Base-by-base conservation (phyloP, 1,284 basidiomycete species). In the Cutaneotrichosporon sp. region DNA sequence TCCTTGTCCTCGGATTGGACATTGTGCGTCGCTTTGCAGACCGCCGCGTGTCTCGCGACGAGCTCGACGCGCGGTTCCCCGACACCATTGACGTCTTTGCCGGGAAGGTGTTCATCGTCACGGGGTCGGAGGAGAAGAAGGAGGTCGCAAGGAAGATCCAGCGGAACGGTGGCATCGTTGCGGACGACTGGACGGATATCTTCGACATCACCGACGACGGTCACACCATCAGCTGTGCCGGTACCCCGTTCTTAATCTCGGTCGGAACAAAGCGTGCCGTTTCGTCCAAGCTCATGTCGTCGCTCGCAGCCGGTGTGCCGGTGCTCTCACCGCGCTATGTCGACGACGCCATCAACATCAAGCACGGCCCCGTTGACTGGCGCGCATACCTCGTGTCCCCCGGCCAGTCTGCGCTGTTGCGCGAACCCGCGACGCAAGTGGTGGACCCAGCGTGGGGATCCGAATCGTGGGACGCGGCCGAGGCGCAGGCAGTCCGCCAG, bases 291-390 rank as follows among this genome's bases (percentile, higher is more conserved):
- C 91, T 86, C 70, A 81, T 95, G 55, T 83, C 88, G 6, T 90
- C 92, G 7, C 83, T 95, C 31, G 91, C 89, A 0, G 80, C 92
- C 29, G 92, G 92, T 7, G 87, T 95, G 53, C 93, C 92, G 1
- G 92, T 91, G 69, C 72, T 95, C n/a, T 84, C 84, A 0, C 75
- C 83, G 4, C 78, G 83, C 3, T 94, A 87, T 84, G 62, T 91
- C 18, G 70, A 82, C 11, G 82, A 83, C 25, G 82, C 81, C 31
- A 73, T 82, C 36, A 65, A 72, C n/a, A n/a, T n/a, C n/a, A n/a
- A n/a, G n/a, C n/a, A n/a, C 16, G 69, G 69, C 63, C 84, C 67
- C 69, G 24, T 22, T 13, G 74, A 83, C 65, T 94, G 90, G 90
- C 77, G 78, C 29, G 72, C 78, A 1, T 89, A 85, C 68, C 79